phyloP scores from a whole-genome alignment of 345 rosid species.

The Bruguiera parviflora region DNA sequence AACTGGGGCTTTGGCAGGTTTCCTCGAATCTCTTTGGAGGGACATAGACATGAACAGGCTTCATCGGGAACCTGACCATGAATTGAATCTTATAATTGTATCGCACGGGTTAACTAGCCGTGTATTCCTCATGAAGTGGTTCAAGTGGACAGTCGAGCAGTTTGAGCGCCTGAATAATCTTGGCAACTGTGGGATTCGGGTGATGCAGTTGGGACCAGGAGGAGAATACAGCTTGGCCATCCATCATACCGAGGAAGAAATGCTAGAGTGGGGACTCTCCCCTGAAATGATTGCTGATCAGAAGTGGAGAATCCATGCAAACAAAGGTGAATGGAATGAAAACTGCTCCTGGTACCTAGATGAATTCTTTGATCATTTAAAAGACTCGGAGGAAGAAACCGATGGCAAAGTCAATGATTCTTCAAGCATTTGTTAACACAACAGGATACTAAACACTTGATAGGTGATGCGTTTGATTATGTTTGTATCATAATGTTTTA shows the following conservation, averaged over 20 bases:
- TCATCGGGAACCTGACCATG: constrained; percentile 49
- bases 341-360: constrained; percentile 66
- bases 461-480: too few species aligned
- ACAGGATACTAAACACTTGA: too few species aligned
- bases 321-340: constrained; percentile 68
- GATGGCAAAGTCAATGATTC: constrained; percentile 23
- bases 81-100: constrained; percentile 79
- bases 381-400: constrained; percentile 35
- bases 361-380: constrained; percentile 53
- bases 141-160: constrained; percentile 93
- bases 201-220: constrained; percentile 76
- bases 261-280: constrained; percentile 76
- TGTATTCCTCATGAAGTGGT: constrained; percentile 99
- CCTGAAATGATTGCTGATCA: constrained; percentile 87
- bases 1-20: constrained; percentile 42
- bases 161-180: constrained; percentile 73
- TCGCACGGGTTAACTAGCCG: constrained; percentile 81
- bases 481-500: too few species aligned
- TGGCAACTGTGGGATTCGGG: constrained; percentile 67
- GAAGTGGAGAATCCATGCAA: constrained; percentile 64
- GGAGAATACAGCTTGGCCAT: constrained; percentile 91
- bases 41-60: constrained; percentile 89
- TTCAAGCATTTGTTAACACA: background rate
- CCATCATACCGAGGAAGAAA: constrained; percentile 76
- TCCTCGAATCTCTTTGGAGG: constrained; percentile 96